A percentile compares a stretch with the other conserved stretches of the same genome.
Conservation (phyloP, 2,329 filamentous ascomycete genomes). For the Dactylellina parvicollis region DNA sequence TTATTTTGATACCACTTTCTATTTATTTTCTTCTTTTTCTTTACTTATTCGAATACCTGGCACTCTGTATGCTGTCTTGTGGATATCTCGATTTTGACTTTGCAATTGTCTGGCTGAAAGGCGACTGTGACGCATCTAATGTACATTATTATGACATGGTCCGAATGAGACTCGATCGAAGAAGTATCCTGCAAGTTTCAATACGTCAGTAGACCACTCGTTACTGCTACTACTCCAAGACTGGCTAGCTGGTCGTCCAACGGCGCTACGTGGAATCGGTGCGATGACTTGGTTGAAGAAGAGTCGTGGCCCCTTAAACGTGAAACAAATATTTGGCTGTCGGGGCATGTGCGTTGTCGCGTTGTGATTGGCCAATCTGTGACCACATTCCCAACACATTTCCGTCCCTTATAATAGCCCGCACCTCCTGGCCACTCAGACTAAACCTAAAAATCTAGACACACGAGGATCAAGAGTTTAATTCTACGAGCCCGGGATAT, state of each 20-base stretch:
- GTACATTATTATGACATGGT: neutral
- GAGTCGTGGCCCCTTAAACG: constrained; percentile 34
- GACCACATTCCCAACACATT: constrained; percentile 51
- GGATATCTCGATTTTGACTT: neutral
- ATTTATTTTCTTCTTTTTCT: neutral
- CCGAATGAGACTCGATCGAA: neutral
- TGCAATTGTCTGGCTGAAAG: neutral
- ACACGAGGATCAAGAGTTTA: neutral
- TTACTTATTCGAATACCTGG: neutral
- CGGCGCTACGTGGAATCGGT: constrained; percentile 4
- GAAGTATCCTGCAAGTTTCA: no score
- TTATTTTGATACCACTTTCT: neutral
- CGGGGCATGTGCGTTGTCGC: constrained; percentile 43
- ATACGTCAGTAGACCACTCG: neutral
- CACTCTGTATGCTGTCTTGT: neutral
- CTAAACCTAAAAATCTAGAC: neutral
- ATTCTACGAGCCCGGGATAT: neutral
- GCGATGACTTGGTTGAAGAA: constrained; percentile 31
- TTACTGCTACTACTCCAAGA: no score
- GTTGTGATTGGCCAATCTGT: constrained; percentile 30
- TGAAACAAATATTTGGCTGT: constrained; percentile 26
- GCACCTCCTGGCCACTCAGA: constrained; percentile 16
- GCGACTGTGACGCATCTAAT: neutral
- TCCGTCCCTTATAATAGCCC: constrained; percentile 26
- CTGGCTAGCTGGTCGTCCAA: neutral